A percentile compares a stretch with the other conserved stretches of the same genome.
Conservation (phyloP, 148 eudicot genomes). For the Amaranthus cruentus region DNA sequence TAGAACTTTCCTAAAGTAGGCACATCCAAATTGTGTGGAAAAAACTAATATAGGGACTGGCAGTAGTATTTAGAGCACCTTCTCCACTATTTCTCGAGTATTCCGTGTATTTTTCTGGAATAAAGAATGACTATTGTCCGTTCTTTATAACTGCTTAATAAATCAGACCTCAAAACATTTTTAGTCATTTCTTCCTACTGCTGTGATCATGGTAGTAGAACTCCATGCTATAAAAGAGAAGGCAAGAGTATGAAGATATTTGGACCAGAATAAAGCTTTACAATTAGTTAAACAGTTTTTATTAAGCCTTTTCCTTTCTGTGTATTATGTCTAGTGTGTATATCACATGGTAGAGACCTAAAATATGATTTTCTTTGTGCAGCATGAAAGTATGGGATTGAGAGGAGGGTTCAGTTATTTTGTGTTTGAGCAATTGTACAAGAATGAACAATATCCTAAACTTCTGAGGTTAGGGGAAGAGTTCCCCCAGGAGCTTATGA, state of each 20-base stretch:
- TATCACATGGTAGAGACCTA: conserved; percentile 2
- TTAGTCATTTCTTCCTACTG: not conserved
- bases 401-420: conserved; percentile 87
- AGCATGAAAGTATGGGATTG: conserved; percentile 91
- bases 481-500: conserved; percentile 71
- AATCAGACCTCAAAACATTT: not conserved
- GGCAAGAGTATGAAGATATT: not conserved
- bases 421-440: conserved; percentile 74
- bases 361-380: conserved; percentile 23
- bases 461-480: conserved; percentile 93
- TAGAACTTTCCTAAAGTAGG: too few relatives aligned
- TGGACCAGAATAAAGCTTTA: not conserved
- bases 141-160: not conserved
- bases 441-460: conserved; percentile 56
- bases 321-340: conserved; percentile 1
- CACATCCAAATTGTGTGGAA: too few relatives aligned
- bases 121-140: not conserved
- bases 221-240: not conserved
- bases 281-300: not conserved
- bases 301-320: conserved; percentile 7
- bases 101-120: not conserved
- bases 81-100: not conserved
- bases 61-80: too few relatives aligned
- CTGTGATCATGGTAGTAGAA: not conserved
- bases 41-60: too few relatives aligned